These are phyloP conservation scores for Lyophyllum semitale DNA, from an alignment of 768 basidiomycete genomes.

Conservation along the genomic window DNA sequence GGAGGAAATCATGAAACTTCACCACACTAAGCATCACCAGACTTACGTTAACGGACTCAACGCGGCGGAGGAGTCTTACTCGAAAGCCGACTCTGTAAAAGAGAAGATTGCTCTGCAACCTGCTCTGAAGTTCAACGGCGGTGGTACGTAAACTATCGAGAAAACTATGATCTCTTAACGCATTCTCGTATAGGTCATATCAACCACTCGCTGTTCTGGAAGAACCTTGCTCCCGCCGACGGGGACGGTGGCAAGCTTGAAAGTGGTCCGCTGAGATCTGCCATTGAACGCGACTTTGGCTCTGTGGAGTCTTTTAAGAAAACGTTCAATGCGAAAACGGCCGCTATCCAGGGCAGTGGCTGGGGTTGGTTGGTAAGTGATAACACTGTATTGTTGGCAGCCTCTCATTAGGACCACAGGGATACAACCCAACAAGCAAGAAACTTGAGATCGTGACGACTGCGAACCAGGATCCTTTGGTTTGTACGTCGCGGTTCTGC, in stretches of 20 bases:
- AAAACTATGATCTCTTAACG: neutral
- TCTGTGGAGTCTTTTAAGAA: conserved; percentile 86
- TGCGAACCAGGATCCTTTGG: conserved; percentile 92
- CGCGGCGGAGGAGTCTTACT: conserved; percentile 85
- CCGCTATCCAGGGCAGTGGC: conserved; percentile 93
- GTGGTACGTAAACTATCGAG: conserved; percentile 50
- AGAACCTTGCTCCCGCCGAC: conserved; percentile 81
- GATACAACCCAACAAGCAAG: conserved; percentile 63
- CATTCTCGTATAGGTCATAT: conserved; percentile 65
- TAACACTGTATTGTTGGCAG: neutral
- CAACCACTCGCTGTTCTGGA: conserved; percentile 98
- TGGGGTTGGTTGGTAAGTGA: conserved; percentile 93
- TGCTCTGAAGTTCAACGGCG: conserved; percentile 98
- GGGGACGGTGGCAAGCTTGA: conserved; percentile 64
- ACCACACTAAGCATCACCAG: conserved; percentile 91
- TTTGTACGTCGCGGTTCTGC: conserved; percentile 29
- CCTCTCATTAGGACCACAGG: conserved; percentile 40
- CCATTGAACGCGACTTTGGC: conserved; percentile 82
- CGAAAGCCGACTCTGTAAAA: conserved; percentile 62
- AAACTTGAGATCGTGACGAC: conserved; percentile 92
- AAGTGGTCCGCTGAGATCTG: conserved; percentile 71
- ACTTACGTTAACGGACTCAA: conserved; percentile 95
- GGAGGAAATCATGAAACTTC: conserved; percentile 90
- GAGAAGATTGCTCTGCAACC: conserved; percentile 84
- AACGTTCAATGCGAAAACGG: conserved; percentile 83